These are phyloP conservation scores for Vaccinium corymbosum DNA, from an alignment of 148 eudicot genomes.

Conservation along the genomic window DNA sequence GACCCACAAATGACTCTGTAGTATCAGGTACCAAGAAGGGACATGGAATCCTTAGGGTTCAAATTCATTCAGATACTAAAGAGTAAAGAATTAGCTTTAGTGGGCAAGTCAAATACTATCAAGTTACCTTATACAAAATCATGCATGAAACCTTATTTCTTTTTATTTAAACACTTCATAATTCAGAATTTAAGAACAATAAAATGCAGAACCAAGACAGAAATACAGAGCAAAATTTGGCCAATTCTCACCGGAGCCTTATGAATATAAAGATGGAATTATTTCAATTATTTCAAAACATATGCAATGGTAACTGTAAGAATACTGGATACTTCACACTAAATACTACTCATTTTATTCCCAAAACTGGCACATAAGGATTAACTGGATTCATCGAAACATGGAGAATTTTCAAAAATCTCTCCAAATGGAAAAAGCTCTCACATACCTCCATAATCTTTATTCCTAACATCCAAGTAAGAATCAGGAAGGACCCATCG, in stretches of 20 bases:
- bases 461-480: constrained; percentile 63
- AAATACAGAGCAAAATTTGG: background rate
- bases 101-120: background rate
- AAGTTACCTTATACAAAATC: background rate
- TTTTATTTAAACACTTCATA: background rate
- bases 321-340: background rate
- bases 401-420: background rate
- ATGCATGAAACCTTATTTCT: background rate
- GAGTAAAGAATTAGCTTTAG: background rate
- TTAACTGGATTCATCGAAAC: background rate
- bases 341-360: background rate
- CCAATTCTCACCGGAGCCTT: background rate
- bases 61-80: background rate
- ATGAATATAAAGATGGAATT: background rate
- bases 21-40: background rate
- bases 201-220: background rate
- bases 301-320: background rate
- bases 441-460: constrained; percentile 65
- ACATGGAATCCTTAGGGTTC: background rate
- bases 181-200: background rate
- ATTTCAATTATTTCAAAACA: background rate
- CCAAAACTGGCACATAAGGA: background rate
- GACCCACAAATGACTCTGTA: background rate
- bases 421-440: background rate
- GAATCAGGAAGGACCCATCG: constrained; percentile 87